phyloP scores from a whole-genome alignment of 2,329 filamentous ascomycete genomes.

The Stemphylium lycopersici region DNA sequence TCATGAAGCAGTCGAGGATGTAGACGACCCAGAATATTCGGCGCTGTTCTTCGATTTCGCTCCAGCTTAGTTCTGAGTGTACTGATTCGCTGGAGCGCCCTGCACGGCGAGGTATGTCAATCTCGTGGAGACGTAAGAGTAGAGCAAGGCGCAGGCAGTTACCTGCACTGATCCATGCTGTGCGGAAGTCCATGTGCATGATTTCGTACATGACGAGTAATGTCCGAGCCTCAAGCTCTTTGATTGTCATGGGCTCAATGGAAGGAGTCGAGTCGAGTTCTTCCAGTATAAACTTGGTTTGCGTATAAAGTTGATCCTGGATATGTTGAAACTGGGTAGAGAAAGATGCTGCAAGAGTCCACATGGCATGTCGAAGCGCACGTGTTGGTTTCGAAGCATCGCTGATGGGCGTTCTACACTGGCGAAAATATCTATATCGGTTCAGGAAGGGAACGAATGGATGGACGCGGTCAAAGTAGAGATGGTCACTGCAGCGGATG shows the following conservation, averaged over 20 bases:
- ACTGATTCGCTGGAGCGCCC: no score
- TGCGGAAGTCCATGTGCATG: not conserved
- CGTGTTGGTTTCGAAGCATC: not conserved
- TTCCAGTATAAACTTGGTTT: not conserved
- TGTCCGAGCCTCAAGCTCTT: not conserved
- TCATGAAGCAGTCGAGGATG: no score
- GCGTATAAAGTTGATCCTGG: not conserved
- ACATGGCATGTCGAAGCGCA: not conserved
- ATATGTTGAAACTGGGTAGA: slow-evolving; percentile 1
- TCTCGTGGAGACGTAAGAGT: not conserved
- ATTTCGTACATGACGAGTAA: not conserved
- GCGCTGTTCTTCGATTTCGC: no score
- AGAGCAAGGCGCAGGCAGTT: not conserved
- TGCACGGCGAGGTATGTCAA: no score
- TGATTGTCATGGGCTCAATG: not conserved
- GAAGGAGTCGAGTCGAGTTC: not conserved
- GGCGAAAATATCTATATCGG: not conserved
- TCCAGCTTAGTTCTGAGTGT: no score
- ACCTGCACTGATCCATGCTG: not conserved
- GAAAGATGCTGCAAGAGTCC: not conserved
- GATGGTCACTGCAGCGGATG: not conserved
- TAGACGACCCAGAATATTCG: no score
- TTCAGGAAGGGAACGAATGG: not conserved
- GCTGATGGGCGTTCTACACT: not conserved
- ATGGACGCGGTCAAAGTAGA: not conserved